phyloP scores from a whole-genome alignment of 495 filamentous ascomycete species.

The Amphirosellinia nigrospora region DNA sequence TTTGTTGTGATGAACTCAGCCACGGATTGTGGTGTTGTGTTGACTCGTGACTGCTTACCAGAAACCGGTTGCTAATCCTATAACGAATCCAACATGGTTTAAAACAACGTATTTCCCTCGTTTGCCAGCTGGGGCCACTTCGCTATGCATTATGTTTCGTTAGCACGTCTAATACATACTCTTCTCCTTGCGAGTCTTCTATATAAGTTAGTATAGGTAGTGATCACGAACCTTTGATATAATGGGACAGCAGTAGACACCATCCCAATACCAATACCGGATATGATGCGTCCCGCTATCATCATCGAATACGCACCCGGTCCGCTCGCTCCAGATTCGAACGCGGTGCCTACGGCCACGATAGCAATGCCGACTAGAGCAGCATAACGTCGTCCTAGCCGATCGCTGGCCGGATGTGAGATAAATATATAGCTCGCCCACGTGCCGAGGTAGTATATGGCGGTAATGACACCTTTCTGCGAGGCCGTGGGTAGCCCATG shows the following conservation, averaged over 20 bases:
- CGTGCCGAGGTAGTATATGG: constrained; percentile 63
- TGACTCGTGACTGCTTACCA: constrained; percentile 45
- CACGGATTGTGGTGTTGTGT: constrained; percentile 11
- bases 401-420: constrained; percentile 54
- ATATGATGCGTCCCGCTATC: constrained; percentile 57
- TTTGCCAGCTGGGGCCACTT: constrained; percentile 58
- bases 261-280: constrained; percentile 57
- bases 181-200: background rate
- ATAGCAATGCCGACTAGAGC: constrained; percentile 53
- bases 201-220: background rate
- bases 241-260: constrained; percentile 62
- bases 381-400: constrained; percentile 56
- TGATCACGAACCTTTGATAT: constrained; percentile 55
- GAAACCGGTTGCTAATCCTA: constrained; percentile 57
- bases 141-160: constrained; percentile 39
- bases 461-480: constrained; percentile 58
- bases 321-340: constrained; percentile 52
- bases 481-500: constrained; percentile 51
- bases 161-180: background rate
- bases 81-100: constrained; percentile 63
- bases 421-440: constrained; percentile 61
- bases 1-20: background rate
- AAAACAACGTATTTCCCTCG: constrained; percentile 62
- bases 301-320: constrained; percentile 56
- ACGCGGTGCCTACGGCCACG: constrained; percentile 52